Evolutionary conservation across 805 yeast genomes (phyloP), one percentile per base, ranked within the genome.

Genomic region (Danielia reshetovae): DNA sequence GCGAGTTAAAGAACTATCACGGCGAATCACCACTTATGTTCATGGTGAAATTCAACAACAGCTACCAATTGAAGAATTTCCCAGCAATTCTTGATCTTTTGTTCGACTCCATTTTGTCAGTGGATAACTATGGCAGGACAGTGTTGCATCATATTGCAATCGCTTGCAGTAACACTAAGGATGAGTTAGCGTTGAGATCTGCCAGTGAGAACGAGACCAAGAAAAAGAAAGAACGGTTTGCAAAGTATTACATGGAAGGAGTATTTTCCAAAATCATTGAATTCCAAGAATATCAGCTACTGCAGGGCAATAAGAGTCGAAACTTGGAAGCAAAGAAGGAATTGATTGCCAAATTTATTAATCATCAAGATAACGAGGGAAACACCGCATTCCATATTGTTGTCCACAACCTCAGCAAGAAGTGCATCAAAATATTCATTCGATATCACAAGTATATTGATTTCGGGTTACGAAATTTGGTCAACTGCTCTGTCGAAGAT

Each of bases 371-470:
- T 61, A 68, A 78, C 35, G 89, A 89, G 51, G 98, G 98, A 17
- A 96, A 93, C 55, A 93, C 98, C 0, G 89, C 96, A 30, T 68
- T 93, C 40, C 95, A 89, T 54, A 85, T 93, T 36, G 94, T 95
- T 0, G 93, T 97, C 25, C 48, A 51, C 35, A 48, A 48, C 37
- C 34, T 55, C 32, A 46, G 51, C 34, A 52, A 49, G 24, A 46
- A 43, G 34, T 47, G 56, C 33, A 49, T 55, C 40, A 47, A 45
- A 34, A 51, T 49, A 7, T 52, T 54, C 36, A 54, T 54, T n/a
- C 27, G 27, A 13, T 46, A 47, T 32, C 60, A 54, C 46, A 46
- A 43, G 34, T 51, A 42, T 29, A 47, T 55, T 27, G 56, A 54
- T 36, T 49, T 55, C 26, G 29, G 41, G n/a, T 30, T 54, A 16